A percentile compares a stretch with the other conserved stretches of the same genome.
Conservation (phyloP, 2,329 filamentous ascomycete species). For the Aspergillus sp. region DNA sequence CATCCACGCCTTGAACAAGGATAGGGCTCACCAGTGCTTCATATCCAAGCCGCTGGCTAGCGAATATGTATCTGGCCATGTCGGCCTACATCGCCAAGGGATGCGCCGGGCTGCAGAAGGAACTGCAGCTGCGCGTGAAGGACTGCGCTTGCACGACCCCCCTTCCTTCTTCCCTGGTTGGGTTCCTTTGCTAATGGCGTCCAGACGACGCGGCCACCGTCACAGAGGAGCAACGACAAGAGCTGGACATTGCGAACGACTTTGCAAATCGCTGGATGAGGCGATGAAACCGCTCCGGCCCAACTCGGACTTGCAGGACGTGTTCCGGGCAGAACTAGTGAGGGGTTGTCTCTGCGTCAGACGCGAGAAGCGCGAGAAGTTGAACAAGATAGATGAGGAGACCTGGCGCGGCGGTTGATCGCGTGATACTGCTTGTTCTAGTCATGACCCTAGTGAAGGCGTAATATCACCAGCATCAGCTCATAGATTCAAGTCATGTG, state of each 20-base stretch:
- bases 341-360: conserved; percentile 32
- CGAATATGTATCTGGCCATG: conserved; percentile 73
- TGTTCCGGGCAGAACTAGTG: conserved; percentile 30
- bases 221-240: conserved; percentile 25
- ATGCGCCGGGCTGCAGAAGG: conserved; percentile 50
- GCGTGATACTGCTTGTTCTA: conserved; percentile 35
- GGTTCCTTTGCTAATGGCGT: not conserved
- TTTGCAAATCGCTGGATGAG: conserved; percentile 36
- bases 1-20: too few species aligned
- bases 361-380: conserved; percentile 30
- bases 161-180: not conserved
- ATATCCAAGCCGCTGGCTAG: conserved; percentile 73
- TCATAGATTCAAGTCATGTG: not conserved
- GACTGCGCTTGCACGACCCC: conserved; percentile 32
- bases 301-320: conserved; percentile 24
- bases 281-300: conserved; percentile 33
- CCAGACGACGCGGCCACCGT: conserved; percentile 38
- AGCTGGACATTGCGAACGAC: conserved; percentile 35
- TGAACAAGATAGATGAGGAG: conserved; percentile 31
- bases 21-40: too few species aligned
- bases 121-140: conserved; percentile 24
- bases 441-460: too few species aligned
- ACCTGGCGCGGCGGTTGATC: conserved; percentile 36
- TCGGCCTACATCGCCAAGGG: conserved; percentile 62
- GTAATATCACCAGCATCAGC: not conserved